Evolutionary conservation across 345 rosid species (phyloP).

Genomic region (Acer negundo): DNA sequence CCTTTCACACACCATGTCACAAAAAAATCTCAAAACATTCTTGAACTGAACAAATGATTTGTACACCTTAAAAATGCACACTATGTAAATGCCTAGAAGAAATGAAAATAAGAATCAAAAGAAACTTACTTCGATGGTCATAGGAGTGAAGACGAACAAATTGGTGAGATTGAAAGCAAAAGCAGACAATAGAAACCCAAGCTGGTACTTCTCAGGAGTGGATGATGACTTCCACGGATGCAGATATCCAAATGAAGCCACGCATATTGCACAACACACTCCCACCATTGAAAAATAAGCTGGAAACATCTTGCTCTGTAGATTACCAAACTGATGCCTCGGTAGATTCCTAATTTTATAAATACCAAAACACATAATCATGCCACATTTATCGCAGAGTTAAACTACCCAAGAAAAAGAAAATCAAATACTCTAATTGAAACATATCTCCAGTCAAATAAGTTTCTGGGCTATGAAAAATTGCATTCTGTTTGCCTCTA

Average conservation of each 20-base stretch:
- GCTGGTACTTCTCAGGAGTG: conserved; percentile 77
- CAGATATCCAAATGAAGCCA: conserved; percentile 73
- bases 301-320: conserved; percentile 98
- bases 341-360: conserved; percentile 66
- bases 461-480: not conserved
- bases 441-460: not conserved
- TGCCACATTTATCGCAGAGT: no score
- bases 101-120: not conserved
- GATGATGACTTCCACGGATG: conserved; percentile 94
- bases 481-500: not conserved
- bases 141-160: conserved; percentile 86
- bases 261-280: conserved; percentile 68
- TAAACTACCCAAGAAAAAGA: no score
- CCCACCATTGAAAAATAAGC: conserved; percentile 87
- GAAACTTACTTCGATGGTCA: conserved; percentile 78
- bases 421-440: no score
- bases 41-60: not conserved
- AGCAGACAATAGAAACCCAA: conserved; percentile 79
- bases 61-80: not conserved
- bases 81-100: not conserved
- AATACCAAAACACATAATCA: not conserved
- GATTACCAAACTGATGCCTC: conserved; percentile 90
- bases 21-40: not conserved
- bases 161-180: conserved; percentile 86
- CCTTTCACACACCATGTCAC: not conserved